Percentiles rank a stretch among this genome's conserved stretches.
These are phyloP conservation scores for Boletus speciosus DNA, from an alignment of 768 basidiomycete genomes.

Conservation along the genomic window DNA sequence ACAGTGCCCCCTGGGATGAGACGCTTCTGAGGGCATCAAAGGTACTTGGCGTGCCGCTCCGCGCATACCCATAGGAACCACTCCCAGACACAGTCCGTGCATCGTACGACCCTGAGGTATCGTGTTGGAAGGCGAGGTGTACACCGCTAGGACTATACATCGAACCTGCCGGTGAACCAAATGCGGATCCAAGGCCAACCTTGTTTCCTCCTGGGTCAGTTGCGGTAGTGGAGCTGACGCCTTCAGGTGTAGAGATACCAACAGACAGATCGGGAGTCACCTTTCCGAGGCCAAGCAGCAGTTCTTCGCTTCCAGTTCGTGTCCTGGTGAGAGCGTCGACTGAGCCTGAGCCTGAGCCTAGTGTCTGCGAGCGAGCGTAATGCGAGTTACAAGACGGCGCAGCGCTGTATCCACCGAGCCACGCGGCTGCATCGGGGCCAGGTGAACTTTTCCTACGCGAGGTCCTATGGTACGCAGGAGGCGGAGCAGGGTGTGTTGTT, in stretches of 20 bases:
- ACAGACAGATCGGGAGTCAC: constrained; percentile 2
- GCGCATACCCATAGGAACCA: constrained; percentile 22
- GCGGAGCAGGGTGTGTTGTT: constrained; percentile 13
- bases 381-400: constrained; percentile 28
- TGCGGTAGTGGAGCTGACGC: constrained; percentile 2
- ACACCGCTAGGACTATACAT: constrained; percentile 16
- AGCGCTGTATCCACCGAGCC: constrained; percentile 23
- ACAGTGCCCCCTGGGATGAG: constrained; percentile 31
- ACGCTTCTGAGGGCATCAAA: constrained; percentile 28
- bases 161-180: constrained; percentile 26
- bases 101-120: constrained; percentile 20
- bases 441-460: constrained; percentile 24
- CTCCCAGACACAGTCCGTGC: constrained; percentile 20
- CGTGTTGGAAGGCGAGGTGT: constrained; percentile 5
- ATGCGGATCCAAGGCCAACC: constrained; percentile 28
- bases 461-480: constrained; percentile 22
- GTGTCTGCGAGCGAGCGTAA: constrained; percentile 27
- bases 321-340: constrained; percentile 28
- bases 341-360: constrained; percentile 27
- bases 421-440: constrained; percentile 26
- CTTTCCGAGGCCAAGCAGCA: constrained; percentile 19
- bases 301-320: constrained; percentile 31
- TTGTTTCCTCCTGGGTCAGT: constrained; percentile 11
- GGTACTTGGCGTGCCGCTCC: constrained; percentile 27
- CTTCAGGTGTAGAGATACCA: constrained; percentile 4